These are phyloP conservation scores for Circinella umbellata DNA, from an alignment of 371 early-diverging fungal genomes.

Conservation along the genomic window DNA sequence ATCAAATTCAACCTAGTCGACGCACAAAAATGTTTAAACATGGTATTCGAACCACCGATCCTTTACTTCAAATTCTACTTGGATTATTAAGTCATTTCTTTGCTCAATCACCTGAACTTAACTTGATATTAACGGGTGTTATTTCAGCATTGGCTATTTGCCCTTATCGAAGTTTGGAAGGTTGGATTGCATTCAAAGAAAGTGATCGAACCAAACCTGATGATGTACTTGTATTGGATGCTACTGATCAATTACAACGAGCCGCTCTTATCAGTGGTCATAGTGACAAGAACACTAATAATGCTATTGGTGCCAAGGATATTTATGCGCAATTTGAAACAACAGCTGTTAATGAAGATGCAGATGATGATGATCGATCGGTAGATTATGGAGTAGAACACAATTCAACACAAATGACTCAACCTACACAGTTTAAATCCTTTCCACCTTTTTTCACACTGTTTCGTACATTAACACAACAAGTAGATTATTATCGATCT, in stretches of 20 bases:
- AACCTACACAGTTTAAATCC: conserved; percentile 53
- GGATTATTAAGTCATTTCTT: conserved; percentile 78
- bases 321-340: conserved; percentile 37
- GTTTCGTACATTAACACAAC: conserved; percentile 65
- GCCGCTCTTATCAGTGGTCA: conserved; percentile 2
- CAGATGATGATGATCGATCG: conserved; percentile 56
- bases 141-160: conserved; percentile 82
- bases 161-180: conserved; percentile 76
- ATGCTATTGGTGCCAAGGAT: conserved; percentile 36
- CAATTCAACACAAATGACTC: conserved; percentile 37
- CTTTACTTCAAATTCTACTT: conserved; percentile 67
- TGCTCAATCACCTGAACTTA: conserved; percentile 86
- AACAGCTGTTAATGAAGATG: conserved; percentile 39
- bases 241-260: conserved; percentile 7
- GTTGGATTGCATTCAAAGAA: conserved; percentile 80
- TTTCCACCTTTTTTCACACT: conserved; percentile 71
- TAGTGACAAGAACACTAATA: conserved; percentile 17
- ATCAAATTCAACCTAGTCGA: not conserved
- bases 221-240: conserved; percentile 48
- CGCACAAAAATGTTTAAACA: conserved; percentile 45
- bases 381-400: conserved; percentile 51
- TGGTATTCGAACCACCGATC: conserved; percentile 64
- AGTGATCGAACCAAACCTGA: conserved; percentile 56
- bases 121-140: conserved; percentile 89
- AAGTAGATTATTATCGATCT: conserved; percentile 72